Conservation (phyloP, 2,329 filamentous ascomycete genomes). For the Clarireedia paspali region DNA sequence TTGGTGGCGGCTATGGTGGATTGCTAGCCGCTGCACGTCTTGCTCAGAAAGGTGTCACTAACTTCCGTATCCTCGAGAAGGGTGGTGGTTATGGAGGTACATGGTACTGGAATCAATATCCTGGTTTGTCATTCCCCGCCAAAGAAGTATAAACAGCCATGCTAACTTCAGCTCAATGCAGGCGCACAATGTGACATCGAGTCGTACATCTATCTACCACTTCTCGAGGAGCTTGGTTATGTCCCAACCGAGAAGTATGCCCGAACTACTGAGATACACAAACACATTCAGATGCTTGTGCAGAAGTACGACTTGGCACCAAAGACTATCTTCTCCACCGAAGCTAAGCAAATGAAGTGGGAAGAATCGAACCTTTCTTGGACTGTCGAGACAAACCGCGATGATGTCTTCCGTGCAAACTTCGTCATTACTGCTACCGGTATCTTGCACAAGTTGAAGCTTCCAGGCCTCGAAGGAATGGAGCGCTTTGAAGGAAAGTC, state of each 20-base stretch:
- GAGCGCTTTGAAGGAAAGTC: slow-evolving; percentile 37
- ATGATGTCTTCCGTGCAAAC: slow-evolving; percentile 46
- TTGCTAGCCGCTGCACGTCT: slow-evolving; percentile 35
- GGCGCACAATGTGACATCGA: slow-evolving; percentile 9
- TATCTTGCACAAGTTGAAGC: slow-evolving; percentile 49
- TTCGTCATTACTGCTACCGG: slow-evolving; percentile 52
- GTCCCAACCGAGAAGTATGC: slow-evolving; percentile 49
- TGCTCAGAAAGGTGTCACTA: slow-evolving; percentile 37
- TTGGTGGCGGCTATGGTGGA: slow-evolving; percentile 33
- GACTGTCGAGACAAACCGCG: slow-evolving; percentile 42
- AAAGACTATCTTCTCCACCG: slow-evolving; percentile 50
- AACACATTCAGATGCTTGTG: slow-evolving; percentile 45
- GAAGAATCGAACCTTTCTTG: slow-evolving; percentile 44
- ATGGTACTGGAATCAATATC: slow-evolving; percentile 49
- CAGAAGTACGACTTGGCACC: slow-evolving; percentile 46
- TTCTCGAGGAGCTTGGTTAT: slow-evolving; percentile 8
- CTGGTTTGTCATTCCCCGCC: slow-evolving; percentile 34
- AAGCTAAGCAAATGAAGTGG: slow-evolving; percentile 46
- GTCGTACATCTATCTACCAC: slow-evolving; percentile 9
- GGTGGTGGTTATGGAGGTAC: slow-evolving; percentile 37
- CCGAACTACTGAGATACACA: slow-evolving; percentile 51
- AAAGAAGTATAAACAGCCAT: slow-evolving; percentile 22
- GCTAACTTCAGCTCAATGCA: slow-evolving; percentile 53
- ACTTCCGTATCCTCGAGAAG: slow-evolving; percentile 34
- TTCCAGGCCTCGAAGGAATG: slow-evolving; percentile 39